Evolutionary conservation across 352 stramenopile species (phyloP).

Genomic region (Globisporangium spinosum): DNA sequence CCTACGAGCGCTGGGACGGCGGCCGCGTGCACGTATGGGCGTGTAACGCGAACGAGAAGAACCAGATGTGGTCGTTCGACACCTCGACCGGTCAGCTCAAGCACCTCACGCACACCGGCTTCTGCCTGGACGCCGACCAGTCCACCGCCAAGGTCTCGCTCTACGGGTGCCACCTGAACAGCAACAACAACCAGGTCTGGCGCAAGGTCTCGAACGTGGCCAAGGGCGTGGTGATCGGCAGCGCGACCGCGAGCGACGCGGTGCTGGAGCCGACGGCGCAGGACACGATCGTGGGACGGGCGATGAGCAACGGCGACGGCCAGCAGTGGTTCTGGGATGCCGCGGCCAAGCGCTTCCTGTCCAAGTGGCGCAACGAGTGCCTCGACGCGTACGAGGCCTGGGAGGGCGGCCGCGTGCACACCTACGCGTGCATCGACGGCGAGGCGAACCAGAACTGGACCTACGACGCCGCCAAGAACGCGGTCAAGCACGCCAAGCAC

Average conservation of each 20-base stretch:
- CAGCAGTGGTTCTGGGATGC: slow-evolving; percentile 54
- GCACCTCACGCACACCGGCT: slow-evolving; percentile 41
- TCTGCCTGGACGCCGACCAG: slow-evolving; percentile 57
- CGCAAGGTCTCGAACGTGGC: slow-evolving; percentile 29
- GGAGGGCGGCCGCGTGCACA: slow-evolving; percentile 54
- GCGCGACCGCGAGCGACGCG: slow-evolving; percentile 19
- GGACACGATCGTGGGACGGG: slow-evolving; percentile 30
- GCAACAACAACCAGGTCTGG: slow-evolving; percentile 63
- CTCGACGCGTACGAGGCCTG: slow-evolving; percentile 58
- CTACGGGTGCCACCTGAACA: slow-evolving; percentile 41
- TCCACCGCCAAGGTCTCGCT: slow-evolving; percentile 34
- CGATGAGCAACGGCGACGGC: slow-evolving; percentile 14
- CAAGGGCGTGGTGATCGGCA: slow-evolving; percentile 32
- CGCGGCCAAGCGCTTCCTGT: slow-evolving; percentile 32
- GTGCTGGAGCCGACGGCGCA: slow-evolving; percentile 31
- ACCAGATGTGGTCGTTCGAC: slow-evolving; percentile 46
- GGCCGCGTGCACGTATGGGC: slow-evolving; percentile 41
- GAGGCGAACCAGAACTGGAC: slow-evolving; percentile 65
- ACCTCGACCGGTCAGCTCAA: slow-evolving; percentile 36
- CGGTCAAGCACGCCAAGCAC: slow-evolving; percentile 50
- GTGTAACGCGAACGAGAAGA: slow-evolving; percentile 34
- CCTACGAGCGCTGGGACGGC: slow-evolving; percentile 52
- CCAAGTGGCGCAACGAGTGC: slow-evolving; percentile 47
- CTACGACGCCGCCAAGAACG: slow-evolving; percentile 36
- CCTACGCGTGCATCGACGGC: slow-evolving; percentile 42